A percentile compares a stretch with the other conserved stretches of the same genome.
Conservation (phyloP, 306 rosid species). For the Dalbergia oliveri region DNA sequence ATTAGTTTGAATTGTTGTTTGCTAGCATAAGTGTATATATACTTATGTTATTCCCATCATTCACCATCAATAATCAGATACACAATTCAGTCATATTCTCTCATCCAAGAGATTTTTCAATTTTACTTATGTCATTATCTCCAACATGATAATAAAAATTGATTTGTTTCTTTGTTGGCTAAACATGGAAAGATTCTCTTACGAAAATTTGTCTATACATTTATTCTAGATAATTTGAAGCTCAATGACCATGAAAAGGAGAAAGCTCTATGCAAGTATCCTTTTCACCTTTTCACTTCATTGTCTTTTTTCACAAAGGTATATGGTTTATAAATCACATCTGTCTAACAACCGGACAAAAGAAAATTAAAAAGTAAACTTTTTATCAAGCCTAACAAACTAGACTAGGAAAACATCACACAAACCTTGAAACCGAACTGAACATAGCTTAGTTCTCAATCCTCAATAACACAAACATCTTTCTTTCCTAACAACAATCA, state of each 20-base stretch:
- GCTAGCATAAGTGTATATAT: no score
- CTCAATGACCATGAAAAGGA: neutral
- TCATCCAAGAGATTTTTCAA: neutral
- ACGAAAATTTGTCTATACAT: neutral
- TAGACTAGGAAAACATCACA: slow-evolving; percentile 13
- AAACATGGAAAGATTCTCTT: slow-evolving; percentile 40
- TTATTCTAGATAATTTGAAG: neutral
- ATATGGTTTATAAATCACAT: neutral
- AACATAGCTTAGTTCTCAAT: neutral
- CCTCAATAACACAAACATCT: neutral
- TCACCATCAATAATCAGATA: no score
- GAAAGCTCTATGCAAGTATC: neutral
- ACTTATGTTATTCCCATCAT: no score
- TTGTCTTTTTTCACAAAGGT: neutral
- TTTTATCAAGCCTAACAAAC: neutral
- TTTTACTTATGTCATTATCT: neutral
- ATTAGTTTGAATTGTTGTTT: no score
- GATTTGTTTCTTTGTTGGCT: slow-evolving; percentile 9
- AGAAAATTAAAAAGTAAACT: neutral
- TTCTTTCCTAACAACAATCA: neutral
- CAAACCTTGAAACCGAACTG: neutral
- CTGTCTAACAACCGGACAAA: neutral
- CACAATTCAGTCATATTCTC: no score
- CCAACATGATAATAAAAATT: neutral
- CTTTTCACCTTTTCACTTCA: neutral